Evolutionary conservation across 73 alveolate species (phyloP).

Genomic region (Tetrahymena malaccensis): DNA sequence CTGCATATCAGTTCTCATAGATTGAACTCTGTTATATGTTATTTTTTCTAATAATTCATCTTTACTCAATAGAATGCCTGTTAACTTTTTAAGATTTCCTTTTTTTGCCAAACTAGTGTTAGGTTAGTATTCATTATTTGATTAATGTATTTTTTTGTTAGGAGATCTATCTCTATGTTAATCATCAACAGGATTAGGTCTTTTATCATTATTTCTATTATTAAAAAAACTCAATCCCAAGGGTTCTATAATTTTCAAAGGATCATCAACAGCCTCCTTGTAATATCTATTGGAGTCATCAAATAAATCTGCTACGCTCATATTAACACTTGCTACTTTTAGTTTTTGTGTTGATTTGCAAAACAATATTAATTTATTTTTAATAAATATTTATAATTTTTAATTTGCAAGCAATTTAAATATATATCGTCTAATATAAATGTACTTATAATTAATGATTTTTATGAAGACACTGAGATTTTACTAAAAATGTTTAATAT

Average conservation of each 20-base stretch:
- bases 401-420: no score
- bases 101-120: not conserved
- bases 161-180: not conserved
- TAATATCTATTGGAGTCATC: not conserved
- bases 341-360: not conserved
- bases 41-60: not conserved
- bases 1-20: not conserved
- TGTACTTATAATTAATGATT: no score
- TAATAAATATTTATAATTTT: no score
- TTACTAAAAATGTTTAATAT: no score
- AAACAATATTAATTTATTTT: no score
- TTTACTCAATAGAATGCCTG: not conserved
- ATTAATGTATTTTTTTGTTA: not conserved
- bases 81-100: not conserved
- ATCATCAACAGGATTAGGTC: not conserved
- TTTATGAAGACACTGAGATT: no score
- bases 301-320: not conserved
- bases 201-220: not conserved
- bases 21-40: not conserved
- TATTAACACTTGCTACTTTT: not conserved
- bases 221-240: not conserved
- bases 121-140: not conserved
- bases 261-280: not conserved
- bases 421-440: no score
- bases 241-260: not conserved